Percentiles rank a stretch among this genome's conserved stretches.
These are phyloP conservation scores for Amanita pallidorosea DNA, from an alignment of 768 basidiomycete species.

Conservation along the genomic window DNA sequence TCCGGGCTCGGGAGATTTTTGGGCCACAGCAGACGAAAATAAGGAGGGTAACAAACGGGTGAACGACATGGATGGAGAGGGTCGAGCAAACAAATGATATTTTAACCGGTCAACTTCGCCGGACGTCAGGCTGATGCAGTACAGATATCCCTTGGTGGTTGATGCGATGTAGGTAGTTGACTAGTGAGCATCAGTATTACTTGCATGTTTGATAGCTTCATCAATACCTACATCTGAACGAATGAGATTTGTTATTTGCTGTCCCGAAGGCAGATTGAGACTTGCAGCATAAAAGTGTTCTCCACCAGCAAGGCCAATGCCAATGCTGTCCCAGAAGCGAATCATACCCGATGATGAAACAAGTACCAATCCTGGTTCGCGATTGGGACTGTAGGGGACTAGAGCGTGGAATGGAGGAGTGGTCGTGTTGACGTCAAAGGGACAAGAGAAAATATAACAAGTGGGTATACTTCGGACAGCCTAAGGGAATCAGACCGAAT, in stretches of 20 bases:
- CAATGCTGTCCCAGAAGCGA: slow-evolving; percentile 84
- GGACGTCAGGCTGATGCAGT: slow-evolving; percentile 50
- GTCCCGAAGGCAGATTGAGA: slow-evolving; percentile 39
- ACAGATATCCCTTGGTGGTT: slow-evolving; percentile 57
- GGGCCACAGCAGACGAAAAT: slow-evolving; percentile 29
- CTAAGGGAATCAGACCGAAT: slow-evolving; percentile 15
- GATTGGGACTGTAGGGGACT: slow-evolving; percentile 51
- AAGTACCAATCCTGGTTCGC: slow-evolving; percentile 84
- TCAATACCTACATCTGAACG: slow-evolving; percentile 46
- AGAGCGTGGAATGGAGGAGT: slow-evolving; percentile 48
- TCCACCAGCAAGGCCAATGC: slow-evolving; percentile 74
- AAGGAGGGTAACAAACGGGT: slow-evolving; percentile 32
- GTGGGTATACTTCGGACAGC: slow-evolving; percentile 65
- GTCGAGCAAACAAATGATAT: slow-evolving; percentile 48
- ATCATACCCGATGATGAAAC: slow-evolving; percentile 60
- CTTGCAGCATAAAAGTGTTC: slow-evolving; percentile 46
- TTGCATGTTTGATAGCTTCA: slow-evolving; percentile 2
- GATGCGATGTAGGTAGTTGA: slow-evolving; percentile 58
- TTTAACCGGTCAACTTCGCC: slow-evolving; percentile 59
- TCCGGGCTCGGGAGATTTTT: slow-evolving; percentile 34
- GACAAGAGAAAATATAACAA: slow-evolving; percentile 76
- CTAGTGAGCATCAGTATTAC: slow-evolving; percentile 20
- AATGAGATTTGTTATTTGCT: slow-evolving; percentile 56
- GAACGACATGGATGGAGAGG: slow-evolving; percentile 31
- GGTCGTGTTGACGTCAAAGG: slow-evolving; percentile 28